Conservation (phyloP, 129 eudicot species). For the Centrapalus pauciflorus region DNA sequence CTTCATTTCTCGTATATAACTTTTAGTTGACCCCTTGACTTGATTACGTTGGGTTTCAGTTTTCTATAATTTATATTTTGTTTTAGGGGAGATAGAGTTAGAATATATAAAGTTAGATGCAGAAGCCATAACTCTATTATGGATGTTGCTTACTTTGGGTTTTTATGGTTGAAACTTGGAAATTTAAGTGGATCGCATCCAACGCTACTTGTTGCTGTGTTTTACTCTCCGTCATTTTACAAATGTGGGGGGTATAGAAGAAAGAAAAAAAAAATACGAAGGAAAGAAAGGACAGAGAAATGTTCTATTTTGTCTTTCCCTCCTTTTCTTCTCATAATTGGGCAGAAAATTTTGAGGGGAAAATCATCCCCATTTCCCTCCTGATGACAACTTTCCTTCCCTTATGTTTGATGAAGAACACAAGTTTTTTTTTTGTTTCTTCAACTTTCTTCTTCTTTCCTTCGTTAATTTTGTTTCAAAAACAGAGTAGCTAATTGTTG, state of each 20-base stretch:
- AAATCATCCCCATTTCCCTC: too few relatives aligned
- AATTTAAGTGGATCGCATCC: not conserved
- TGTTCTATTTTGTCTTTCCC: too few relatives aligned
- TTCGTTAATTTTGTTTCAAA: too few relatives aligned
- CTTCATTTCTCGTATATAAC: not conserved
- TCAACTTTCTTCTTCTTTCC: too few relatives aligned
- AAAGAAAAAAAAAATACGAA: too few relatives aligned
- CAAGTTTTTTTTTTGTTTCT: too few relatives aligned
- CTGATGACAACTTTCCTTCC: too few relatives aligned
- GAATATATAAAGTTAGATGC: not conserved
- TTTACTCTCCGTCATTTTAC: not conserved
- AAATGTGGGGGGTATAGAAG: slow-evolving; percentile 19
- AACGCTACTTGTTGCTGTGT: not conserved
- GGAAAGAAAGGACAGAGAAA: too few relatives aligned
- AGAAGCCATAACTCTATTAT: not conserved
- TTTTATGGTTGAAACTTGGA: not conserved
- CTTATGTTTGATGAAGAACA: too few relatives aligned
- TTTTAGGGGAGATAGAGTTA: not conserved
- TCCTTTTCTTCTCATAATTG: too few relatives aligned
- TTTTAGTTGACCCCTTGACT: not conserved
- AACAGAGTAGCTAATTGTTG: not conserved
- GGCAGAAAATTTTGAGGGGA: too few relatives aligned
- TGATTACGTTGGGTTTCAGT: not conserved
- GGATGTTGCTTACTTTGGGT: not conserved
- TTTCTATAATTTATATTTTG: not conserved